Evolutionary conservation across 768 basidiomycete species (phyloP).

Genomic region (Mycena epipterygia): DNA sequence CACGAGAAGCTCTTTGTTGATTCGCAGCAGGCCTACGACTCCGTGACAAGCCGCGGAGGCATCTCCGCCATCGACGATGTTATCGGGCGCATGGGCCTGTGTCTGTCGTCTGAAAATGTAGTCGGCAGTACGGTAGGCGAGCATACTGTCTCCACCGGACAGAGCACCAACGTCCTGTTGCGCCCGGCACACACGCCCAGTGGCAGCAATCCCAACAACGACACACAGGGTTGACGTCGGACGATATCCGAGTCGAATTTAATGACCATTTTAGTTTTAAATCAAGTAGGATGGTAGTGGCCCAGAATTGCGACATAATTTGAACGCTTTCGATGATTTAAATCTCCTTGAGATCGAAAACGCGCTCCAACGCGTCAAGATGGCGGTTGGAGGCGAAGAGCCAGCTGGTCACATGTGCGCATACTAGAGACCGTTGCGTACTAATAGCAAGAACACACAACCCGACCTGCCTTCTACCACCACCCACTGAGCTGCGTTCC

Average conservation of each 20-base stretch:
- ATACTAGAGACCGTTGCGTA: too few relatives aligned
- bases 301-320: too few relatives aligned
- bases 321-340: too few relatives aligned
- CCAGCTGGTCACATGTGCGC: too few relatives aligned
- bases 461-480: too few relatives aligned
- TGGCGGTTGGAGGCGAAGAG: too few relatives aligned
- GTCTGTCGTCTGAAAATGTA: constrained; percentile 1
- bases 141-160: constrained; percentile 40
- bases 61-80: constrained; percentile 42
- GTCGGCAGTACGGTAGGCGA: constrained; percentile 27
- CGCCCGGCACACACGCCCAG: constrained; percentile 21
- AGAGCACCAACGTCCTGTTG: constrained; percentile 25
- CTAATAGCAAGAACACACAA: too few relatives aligned
- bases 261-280: background rate
- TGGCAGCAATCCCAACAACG: constrained; percentile 30
- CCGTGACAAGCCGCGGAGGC: constrained; percentile 35
- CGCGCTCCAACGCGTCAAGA: too few relatives aligned
- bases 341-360: too few relatives aligned
- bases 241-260: too few relatives aligned
- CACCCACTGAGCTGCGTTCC: too few relatives aligned
- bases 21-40: constrained; percentile 47
- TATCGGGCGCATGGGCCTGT: constrained; percentile 39
- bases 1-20: constrained; percentile 45
- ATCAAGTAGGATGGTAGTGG: too few relatives aligned
- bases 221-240: constrained; percentile 1